Conservation (phyloP, 345 rosid genomes). For the Passiflora organensis region DNA sequence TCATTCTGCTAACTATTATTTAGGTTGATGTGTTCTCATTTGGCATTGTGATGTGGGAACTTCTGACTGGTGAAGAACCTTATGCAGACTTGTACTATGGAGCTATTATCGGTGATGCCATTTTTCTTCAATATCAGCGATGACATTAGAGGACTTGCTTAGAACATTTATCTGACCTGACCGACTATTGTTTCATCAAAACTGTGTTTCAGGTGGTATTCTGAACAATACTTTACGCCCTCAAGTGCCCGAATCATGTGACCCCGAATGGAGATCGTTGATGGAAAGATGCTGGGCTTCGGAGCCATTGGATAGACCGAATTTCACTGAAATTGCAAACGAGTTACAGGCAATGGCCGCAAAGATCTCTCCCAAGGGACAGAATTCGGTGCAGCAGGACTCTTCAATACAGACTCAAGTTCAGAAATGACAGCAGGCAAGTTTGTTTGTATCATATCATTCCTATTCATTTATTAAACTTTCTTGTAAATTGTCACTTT, state of each 20-base stretch:
- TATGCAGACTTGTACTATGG: constrained; percentile 77
- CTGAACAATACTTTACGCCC: constrained; percentile 63
- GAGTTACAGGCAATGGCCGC: constrained; percentile 27
- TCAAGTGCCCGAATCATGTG: constrained; percentile 43
- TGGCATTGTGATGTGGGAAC: constrained; percentile 75
- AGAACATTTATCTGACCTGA: neutral
- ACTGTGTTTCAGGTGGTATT: constrained; percentile 43
- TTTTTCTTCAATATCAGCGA: too few relatives aligned
- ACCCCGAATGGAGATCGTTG: constrained; percentile 29
- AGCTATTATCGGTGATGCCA: constrained; percentile 69
- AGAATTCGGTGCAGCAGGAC: constrained; percentile 24
- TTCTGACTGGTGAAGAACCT: constrained; percentile 66
- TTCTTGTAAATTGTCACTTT: neutral
- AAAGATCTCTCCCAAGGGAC: constrained; percentile 45
- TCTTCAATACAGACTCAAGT: constrained; percentile 13
- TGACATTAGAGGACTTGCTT: too few relatives aligned
- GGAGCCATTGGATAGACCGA: constrained; percentile 10
- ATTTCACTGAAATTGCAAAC: constrained; percentile 9
- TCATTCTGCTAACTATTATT: too few relatives aligned
- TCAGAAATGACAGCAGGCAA: constrained; percentile 10
- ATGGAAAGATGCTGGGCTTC: constrained; percentile 19
- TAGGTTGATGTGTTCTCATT: constrained; percentile 67
- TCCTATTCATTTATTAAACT: neutral
- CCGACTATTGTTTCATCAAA: neutral
- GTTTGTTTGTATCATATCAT: neutral